phyloP scores from a whole-genome alignment of 805 yeast species.

The Candida pini region DNA sequence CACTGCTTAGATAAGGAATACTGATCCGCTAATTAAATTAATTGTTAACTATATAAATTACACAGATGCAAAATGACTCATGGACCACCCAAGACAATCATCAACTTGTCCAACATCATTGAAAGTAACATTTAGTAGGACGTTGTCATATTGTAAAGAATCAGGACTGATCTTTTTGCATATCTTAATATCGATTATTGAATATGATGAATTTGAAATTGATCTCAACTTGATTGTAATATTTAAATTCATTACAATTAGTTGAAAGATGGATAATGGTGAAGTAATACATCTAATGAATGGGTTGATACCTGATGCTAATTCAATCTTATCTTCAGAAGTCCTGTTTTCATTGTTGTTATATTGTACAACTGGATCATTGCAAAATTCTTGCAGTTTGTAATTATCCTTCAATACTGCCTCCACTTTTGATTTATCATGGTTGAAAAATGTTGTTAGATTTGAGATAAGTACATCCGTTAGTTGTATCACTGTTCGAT shows the following conservation, averaged over 20 bases:
- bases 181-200: slow-evolving; percentile 12
- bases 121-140: slow-evolving; percentile 40
- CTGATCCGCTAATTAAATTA: no score
- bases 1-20: no score
- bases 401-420: slow-evolving; percentile 8
- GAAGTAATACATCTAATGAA: slow-evolving; percentile 18
- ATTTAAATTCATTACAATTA: slow-evolving; percentile 7
- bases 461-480: slow-evolving; percentile 18
- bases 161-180: neutral
- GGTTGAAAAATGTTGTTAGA: slow-evolving; percentile 7
- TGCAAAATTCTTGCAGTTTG: slow-evolving; percentile 13
- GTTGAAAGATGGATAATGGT: slow-evolving; percentile 17
- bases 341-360: neutral
- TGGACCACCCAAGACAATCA: slow-evolving; percentile 53
- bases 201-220: slow-evolving; percentile 10
- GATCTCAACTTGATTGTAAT: slow-evolving; percentile 12
- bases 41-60: no score
- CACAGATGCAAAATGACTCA: slow-evolving; percentile 21
- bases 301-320: slow-evolving; percentile 11
- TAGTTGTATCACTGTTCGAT: slow-evolving; percentile 34
- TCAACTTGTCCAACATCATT: slow-evolving; percentile 47
- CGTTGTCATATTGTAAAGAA: slow-evolving; percentile 12
- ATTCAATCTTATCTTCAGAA: neutral
- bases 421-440: slow-evolving; percentile 17
- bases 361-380: slow-evolving; percentile 12